These are phyloP conservation scores for Fusarium xyrophilum DNA, from an alignment of 2,329 filamentous ascomycete genomes.

Conservation along the genomic window DNA sequence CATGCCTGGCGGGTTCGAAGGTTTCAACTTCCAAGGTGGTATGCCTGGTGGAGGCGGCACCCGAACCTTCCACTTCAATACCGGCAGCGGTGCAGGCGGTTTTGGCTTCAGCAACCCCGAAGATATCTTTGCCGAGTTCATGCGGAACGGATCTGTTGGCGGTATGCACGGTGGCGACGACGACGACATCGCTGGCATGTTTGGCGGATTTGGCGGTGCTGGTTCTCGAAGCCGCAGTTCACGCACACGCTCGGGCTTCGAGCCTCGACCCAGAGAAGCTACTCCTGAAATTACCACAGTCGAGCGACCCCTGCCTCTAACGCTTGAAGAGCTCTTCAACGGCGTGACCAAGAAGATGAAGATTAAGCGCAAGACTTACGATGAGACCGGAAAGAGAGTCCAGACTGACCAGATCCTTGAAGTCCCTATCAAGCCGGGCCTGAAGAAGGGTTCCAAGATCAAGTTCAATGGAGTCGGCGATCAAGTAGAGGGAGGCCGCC, in stretches of 20 bases:
- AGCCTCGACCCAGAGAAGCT: conserved; percentile 42
- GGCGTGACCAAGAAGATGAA: conserved; percentile 97
- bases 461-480: conserved; percentile 98
- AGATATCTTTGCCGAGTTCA: conserved; percentile 84
- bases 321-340: conserved; percentile 86
- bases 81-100: conserved; percentile 61
- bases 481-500: conserved; percentile 93
- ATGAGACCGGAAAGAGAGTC: conserved; percentile 81
- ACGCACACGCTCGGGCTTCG: conserved; percentile 53
- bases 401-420: conserved; percentile 90
- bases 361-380: conserved; percentile 96
- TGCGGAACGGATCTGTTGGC: conserved; percentile 58
- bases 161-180: conserved; percentile 54
- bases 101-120: conserved; percentile 86
- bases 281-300: conserved; percentile 91
- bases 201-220: conserved; percentile 57
- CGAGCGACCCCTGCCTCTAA: conserved; percentile 80
- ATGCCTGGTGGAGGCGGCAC: conserved; percentile 53
- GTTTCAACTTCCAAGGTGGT: conserved; percentile 60
- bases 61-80: conserved; percentile 71
- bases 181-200: conserved; percentile 62
- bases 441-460: conserved; percentile 98
- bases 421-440: conserved; percentile 91
- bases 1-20: conserved; percentile 61
- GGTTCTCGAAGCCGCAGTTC: conserved; percentile 48